Conservation (phyloP, 2,329 filamentous ascomycete species). For the Exserohilum rostratum region DNA sequence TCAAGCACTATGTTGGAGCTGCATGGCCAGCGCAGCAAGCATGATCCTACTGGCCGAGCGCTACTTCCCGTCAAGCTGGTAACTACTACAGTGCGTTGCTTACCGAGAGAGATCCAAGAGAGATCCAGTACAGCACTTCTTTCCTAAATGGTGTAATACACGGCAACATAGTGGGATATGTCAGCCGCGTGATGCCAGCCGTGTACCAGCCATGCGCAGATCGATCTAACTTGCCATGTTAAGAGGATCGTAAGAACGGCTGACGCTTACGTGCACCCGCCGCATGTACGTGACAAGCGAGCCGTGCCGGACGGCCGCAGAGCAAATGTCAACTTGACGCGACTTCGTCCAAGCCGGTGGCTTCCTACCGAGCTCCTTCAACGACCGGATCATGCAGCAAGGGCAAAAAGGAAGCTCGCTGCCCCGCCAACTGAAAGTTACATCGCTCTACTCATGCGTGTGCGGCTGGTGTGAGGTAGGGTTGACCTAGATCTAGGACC, state of each 20-base stretch:
- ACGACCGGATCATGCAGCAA: neutral
- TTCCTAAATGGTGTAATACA: neutral
- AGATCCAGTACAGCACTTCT: neutral
- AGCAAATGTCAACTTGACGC: neutral
- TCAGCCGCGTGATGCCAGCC: neutral
- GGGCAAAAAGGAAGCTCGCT: neutral
- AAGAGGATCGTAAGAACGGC: neutral
- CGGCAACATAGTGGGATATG: neutral
- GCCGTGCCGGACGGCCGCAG: neutral
- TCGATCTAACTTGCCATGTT: neutral
- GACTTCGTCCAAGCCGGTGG: neutral
- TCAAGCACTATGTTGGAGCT: constrained; percentile 4
- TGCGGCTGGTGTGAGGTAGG: neutral
- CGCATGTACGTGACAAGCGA: neutral
- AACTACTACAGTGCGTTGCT: neutral
- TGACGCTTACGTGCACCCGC: neutral
- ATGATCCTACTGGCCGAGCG: neutral
- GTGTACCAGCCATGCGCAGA: neutral
- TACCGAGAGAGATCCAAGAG: neutral
- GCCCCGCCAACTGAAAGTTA: neutral
- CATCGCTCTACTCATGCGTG: neutral
- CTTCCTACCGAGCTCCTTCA: neutral
- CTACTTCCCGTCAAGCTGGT: neutral
- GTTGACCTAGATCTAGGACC: neutral
- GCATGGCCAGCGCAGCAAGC: constrained; percentile 7